Conservation (phyloP, 2,329 filamentous ascomycete species). For the Nothophoma quercina region DNA sequence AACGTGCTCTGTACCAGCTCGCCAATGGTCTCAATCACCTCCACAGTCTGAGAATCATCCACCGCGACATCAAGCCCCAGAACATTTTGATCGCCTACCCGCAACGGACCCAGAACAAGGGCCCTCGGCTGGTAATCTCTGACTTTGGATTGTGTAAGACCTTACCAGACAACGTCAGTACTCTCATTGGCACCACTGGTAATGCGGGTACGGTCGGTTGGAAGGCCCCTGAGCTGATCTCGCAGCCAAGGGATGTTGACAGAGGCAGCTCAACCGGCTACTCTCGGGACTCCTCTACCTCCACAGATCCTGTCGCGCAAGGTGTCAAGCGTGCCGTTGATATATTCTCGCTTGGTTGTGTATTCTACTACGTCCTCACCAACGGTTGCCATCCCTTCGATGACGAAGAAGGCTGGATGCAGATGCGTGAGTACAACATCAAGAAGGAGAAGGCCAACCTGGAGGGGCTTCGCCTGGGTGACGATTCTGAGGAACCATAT, state of each 20-base stretch:
- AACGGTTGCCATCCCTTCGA: conserved; percentile 93
- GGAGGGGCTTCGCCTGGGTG: conserved; percentile 76
- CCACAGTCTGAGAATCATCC: conserved; percentile 91
- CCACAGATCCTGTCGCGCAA: conserved; percentile 60
- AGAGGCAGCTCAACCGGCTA: conserved; percentile 53
- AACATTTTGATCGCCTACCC: conserved; percentile 86
- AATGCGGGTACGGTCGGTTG: conserved; percentile 95
- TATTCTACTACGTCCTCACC: conserved; percentile 99
- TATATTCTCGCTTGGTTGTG: conserved; percentile 94
- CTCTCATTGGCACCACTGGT: conserved; percentile 91
- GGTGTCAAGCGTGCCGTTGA: conserved; percentile 95
- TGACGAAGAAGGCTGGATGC: conserved; percentile 91
- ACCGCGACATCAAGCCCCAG: conserved; percentile 95
- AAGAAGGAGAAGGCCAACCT: conserved; percentile 85
- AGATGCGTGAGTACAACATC: conserved; percentile 86
- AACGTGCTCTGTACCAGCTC: conserved; percentile 84
- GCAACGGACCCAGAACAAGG: conserved; percentile 71
- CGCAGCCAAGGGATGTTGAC: conserved; percentile 59
- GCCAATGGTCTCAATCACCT: conserved; percentile 88
- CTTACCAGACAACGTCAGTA: conserved; percentile 90
- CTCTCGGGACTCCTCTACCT: conserved; percentile 51
- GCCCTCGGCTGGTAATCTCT: conserved; percentile 88
- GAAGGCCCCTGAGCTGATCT: conserved; percentile 92
- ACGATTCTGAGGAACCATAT: conserved; percentile 85
- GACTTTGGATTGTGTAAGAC: conserved; percentile 99